Evolutionary conservation across 164 flowering plant species (phyloP).

Genomic region (Tetrastigma voinierianum): DNA sequence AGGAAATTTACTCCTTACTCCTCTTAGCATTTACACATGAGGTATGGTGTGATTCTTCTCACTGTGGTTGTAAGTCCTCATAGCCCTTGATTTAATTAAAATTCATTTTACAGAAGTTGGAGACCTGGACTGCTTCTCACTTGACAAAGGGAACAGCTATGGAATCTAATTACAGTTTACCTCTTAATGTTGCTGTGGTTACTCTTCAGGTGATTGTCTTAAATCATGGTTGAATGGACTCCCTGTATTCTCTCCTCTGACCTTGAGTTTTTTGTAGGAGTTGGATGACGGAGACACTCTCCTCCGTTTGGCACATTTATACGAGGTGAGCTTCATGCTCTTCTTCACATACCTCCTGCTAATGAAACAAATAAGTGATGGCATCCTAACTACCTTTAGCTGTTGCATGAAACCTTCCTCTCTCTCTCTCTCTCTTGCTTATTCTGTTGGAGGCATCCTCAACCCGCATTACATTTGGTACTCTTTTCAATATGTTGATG

Average conservation of each 20-base stretch:
- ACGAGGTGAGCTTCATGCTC: slow-evolving; percentile 47
- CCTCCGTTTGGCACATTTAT: slow-evolving; percentile 77
- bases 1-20: slow-evolving; percentile 77
- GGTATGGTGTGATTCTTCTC: slow-evolving; percentile 33
- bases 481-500: no score
- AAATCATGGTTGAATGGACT: not conserved
- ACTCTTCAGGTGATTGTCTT: slow-evolving; percentile 68
- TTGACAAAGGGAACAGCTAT: slow-evolving; percentile 38
- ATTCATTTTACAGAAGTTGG: slow-evolving; percentile 38
- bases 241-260: not conserved
- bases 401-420: no score
- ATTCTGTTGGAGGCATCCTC: no score
- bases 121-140: slow-evolving; percentile 57
- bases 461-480: no score
- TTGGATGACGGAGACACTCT: slow-evolving; percentile 67
- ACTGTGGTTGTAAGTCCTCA: not conserved
- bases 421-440: no score
- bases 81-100: not conserved
- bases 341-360: not conserved
- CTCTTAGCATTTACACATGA: slow-evolving; percentile 73
- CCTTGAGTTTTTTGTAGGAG: slow-evolving; percentile 43
- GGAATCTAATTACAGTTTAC: slow-evolving; percentile 70
- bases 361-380: no score
- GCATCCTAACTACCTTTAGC: no score
- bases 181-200: slow-evolving; percentile 76